Evolutionary conservation across 805 yeast genomes (phyloP).

Genomic region (Hanseniaspora meyeri): DNA sequence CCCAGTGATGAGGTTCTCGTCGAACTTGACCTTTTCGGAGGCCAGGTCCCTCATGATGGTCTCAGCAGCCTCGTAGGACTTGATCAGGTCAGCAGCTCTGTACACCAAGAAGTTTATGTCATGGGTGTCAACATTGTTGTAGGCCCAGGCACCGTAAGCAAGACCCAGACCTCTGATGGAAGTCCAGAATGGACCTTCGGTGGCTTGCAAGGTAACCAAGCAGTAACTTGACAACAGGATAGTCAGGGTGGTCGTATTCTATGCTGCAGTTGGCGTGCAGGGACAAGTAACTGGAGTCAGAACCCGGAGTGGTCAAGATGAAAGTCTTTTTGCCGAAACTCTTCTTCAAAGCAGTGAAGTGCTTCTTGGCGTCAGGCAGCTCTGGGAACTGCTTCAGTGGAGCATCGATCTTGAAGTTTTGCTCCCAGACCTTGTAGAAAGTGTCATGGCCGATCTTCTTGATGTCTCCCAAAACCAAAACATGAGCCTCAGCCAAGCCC

Average conservation of each 20-base stretch:
- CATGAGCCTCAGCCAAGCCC: conserved; percentile 46
- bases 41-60: conserved; percentile 52
- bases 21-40: conserved; percentile 42
- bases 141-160: conserved; percentile 74
- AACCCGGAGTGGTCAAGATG: conserved; percentile 65
- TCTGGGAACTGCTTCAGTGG: conserved; percentile 20
- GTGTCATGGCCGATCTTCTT: conserved; percentile 28
- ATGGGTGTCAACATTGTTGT: conserved; percentile 52
- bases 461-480: conserved; percentile 62
- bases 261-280: conserved; percentile 33
- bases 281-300: conserved; percentile 65
- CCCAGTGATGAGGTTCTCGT: conserved; percentile 49
- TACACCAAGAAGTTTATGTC: conserved; percentile 54
- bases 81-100: conserved; percentile 71
- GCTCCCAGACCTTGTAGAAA: conserved; percentile 23
- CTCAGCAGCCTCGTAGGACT: conserved; percentile 49
- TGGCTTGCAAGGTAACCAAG: conserved; percentile 66
- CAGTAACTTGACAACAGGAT: conserved; percentile 58
- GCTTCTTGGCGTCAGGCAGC: conserved; percentile 43
- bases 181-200: conserved; percentile 95
- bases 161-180: conserved; percentile 90
- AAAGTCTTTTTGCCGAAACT: conserved; percentile 41
- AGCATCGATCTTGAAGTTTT: conserved; percentile 17
- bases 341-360: conserved; percentile 45
- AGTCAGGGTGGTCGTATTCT: conserved; percentile 41